These are phyloP conservation scores for Trichosanthes truncata DNA, from an alignment of 306 rosid species.

Conservation along the genomic window DNA sequence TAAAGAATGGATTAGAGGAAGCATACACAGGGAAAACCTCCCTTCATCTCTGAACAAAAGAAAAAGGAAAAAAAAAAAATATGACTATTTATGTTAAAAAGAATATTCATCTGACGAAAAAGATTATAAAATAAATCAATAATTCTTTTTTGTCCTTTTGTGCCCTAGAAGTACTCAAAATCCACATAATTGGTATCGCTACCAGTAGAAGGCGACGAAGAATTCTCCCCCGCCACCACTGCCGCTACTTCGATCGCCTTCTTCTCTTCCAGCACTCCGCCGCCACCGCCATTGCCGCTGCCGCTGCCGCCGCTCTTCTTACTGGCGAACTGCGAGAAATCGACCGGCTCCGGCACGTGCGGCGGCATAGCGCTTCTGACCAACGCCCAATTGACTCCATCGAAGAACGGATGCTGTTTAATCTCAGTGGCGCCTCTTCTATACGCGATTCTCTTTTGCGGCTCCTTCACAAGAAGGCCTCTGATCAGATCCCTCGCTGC, in stretches of 20 bases:
- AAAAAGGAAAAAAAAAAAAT: not conserved
- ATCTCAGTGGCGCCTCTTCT: constrained; percentile 13
- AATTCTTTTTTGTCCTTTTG: not conserved
- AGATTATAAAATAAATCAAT: not conserved
- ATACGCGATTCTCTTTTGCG: not conserved
- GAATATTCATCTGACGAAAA: not conserved
- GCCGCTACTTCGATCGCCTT: constrained; percentile 15
- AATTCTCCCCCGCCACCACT: not conserved
- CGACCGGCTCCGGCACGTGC: constrained; percentile 10
- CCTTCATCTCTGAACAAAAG: not conserved
- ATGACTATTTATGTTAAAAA: not conserved
- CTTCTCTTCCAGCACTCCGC: constrained; percentile 16
- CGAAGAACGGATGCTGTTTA: constrained; percentile 14
- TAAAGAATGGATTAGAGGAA: not conserved
- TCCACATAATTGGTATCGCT: constrained; percentile 15
- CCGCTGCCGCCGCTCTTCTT: constrained; percentile 19
- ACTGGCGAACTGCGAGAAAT: constrained; percentile 1
- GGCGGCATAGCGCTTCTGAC: constrained; percentile 12
- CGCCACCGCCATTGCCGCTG: not conserved
- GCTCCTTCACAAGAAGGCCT: constrained; percentile 10
- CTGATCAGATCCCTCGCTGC: constrained; percentile 8
- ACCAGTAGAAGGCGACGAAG: not conserved
- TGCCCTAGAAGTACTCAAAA: constrained; percentile 47
- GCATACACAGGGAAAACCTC: not conserved
- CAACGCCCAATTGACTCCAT: constrained; percentile 14